Base-by-base conservation (phyloP, 306 rosid species). In the Astragalus glycyphyllos region DNA sequence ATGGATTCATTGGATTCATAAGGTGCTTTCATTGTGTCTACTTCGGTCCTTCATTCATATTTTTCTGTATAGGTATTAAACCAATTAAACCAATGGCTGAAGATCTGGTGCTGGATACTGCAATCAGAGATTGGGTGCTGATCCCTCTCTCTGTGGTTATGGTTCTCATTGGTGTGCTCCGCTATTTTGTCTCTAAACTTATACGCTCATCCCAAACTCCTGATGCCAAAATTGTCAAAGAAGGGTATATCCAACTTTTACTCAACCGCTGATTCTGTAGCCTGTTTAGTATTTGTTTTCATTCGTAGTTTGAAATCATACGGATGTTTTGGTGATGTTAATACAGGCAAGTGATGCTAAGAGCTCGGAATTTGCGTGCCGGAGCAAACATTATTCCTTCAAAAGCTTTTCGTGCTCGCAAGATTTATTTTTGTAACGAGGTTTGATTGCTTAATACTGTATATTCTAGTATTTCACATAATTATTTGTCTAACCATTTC, bases 51-150 rank as follows among this genome's bases (percentile, higher is more conserved):
- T 42, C 11, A 9, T 71, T 6, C 16, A 26, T 72, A 5, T 56
- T 67, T 68, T 13, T 26, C 7, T 50, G 55, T 45, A 23, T 32
- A 74, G 60, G 20, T 38, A 72, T 32, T 74, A 49, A 73, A 79
- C 48, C 65, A 60, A 94, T 90, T 23, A 26, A 73, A 79, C 49
- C 65, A 65, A 94, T 94, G 99, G 97, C 99, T 67, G 99, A 87
- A 84, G 99, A 94, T 87, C 92, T 94, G 54, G 97, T 94, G 45
- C 92, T 94, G 13, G 97, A 94, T 66, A 91, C 99, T 15, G 96
- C 99, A 42, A 94, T 94, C 87, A 91, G 97, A 89, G 95, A 94
- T 41, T 94, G 99, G 99, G 99, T 94, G 5, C 80, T 94, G 56
- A 94, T 94, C 84, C 99, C 99, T 61, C 96, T 94, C 68, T 94